Base-by-base conservation (phyloP, 148 eudicot species). In the Camellia lanceoleosa region DNA sequence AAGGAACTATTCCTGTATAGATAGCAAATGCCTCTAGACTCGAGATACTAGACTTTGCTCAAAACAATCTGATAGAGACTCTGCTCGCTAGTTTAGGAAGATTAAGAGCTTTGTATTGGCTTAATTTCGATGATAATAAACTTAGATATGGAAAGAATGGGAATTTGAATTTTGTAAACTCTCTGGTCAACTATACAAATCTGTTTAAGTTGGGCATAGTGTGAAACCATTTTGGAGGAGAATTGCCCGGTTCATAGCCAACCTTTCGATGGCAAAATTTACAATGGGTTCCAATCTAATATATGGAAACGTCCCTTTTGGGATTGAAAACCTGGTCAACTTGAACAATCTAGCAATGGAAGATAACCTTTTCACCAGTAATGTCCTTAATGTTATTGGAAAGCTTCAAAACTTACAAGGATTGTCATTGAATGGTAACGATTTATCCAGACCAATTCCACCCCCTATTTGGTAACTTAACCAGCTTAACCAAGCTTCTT, bases 391-490 rank as follows among this genome's bases (percentile, higher is more conserved):
- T 41, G 68, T 14, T 46, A 19, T 80, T 3, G 74, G 83, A 5
- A 63, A 67, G 49, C 71, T 88, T 61, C 58, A 41, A 19, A 3
- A 6, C 0, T 62, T 88, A 38, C 11, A 44, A 5, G 49, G 51
- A 71, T 72, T 80, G 42, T 1, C 18, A 38, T 8, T 88, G 3
- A n/a, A 20, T 2, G 7, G 3, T 11, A 88, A 87, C 64, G 74
- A 44, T 12, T 49, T 90, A 5, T 63, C 79, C 2, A 83, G 87
- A 14, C 42, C 5, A 5, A 77, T 88, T 30, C 91, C 91, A 2
- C 20, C n/a, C 5, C 73, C 83, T 15, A 30, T 8, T 85, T 2
- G 79, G 84, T 3, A 85, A 85, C 42, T 42, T 68, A 15, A 58
- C 62, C 14, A 11, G 13, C 9, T 58, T 58, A 58, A 58, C 62